Evolutionary conservation across 768 basidiomycete species (phyloP).

Genomic region (Leccinum longicurvipes): DNA sequence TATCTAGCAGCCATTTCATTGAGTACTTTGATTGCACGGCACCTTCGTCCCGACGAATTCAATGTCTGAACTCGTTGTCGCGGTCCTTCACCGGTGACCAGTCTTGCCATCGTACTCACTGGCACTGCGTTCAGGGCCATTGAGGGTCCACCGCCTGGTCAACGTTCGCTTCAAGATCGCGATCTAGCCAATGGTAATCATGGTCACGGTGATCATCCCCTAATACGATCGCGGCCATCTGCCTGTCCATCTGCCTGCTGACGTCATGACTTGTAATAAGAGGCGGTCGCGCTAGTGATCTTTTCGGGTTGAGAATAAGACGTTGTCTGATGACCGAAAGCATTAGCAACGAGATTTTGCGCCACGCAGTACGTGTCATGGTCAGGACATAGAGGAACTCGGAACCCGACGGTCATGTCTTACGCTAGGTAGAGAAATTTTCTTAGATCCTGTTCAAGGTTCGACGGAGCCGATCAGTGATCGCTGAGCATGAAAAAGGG

Average conservation of each 20-base stretch:
- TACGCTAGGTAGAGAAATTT: constrained; percentile 2
- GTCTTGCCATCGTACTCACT: too few relatives aligned
- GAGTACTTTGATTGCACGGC: too few relatives aligned
- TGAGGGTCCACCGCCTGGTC: too few relatives aligned
- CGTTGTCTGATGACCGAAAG: constrained; percentile 17
- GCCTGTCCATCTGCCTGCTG: constrained; percentile 17
- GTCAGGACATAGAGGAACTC: too few relatives aligned
- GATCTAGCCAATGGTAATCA: too few relatives aligned
- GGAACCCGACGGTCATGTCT: background rate
- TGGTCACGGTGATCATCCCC: too few relatives aligned
- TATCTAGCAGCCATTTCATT: too few relatives aligned
- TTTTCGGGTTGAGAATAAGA: constrained; percentile 16
- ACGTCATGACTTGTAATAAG: constrained; percentile 1
- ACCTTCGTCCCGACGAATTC: too few relatives aligned
- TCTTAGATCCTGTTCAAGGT: constrained; percentile 9
- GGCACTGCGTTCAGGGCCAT: too few relatives aligned
- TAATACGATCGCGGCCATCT: constrained; percentile 7
- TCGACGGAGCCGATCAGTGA: background rate
- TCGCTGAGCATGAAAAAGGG: background rate
- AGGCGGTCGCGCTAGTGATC: background rate
- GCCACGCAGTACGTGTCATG: background rate
- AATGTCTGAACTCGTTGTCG: too few relatives aligned
- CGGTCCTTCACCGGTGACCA: too few relatives aligned
- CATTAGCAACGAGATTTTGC: constrained; percentile 14
- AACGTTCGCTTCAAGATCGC: too few relatives aligned